Percentiles rank a stretch among this genome's conserved stretches.
Conservation (phyloP, 495 filamentous ascomycete species). For the Aspergillus ellipticus region DNA sequence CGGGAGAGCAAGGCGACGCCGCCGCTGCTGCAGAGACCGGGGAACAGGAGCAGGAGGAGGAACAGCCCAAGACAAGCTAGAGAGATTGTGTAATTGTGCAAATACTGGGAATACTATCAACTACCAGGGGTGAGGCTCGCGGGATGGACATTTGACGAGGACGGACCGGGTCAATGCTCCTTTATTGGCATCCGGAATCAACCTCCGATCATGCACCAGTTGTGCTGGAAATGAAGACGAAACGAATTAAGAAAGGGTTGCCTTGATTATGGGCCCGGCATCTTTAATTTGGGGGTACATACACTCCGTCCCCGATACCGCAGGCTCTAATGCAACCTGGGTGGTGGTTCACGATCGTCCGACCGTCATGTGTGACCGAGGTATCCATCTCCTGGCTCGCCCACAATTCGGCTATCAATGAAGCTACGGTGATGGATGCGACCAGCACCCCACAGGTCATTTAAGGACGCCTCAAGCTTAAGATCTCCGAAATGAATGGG, state of each 20-base stretch:
- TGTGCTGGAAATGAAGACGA: neutral
- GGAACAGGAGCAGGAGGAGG: conserved; percentile 28
- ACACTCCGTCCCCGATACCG: neutral
- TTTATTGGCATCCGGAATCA: neutral
- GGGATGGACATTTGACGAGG: neutral
- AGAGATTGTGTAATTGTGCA: neutral
- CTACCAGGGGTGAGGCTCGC: conserved; percentile 24
- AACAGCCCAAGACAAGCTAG: conserved; percentile 19
- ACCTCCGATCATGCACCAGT: neutral
- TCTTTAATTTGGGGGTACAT: neutral
- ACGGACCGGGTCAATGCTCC: neutral
- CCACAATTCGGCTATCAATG: conserved; percentile 11
- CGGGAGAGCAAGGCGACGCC: conserved; percentile 17
- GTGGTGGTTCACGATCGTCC: neutral
- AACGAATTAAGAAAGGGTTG: neutral
- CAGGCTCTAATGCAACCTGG: neutral
- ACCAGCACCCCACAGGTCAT: neutral
- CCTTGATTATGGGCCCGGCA: neutral
- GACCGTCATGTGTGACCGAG: conserved; percentile 30
- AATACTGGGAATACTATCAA: conserved; percentile 12
- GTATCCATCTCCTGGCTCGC: conserved; percentile 14
- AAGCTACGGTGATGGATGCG: neutral
- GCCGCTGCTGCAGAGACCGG: conserved; percentile 15
- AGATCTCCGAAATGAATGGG: neutral
- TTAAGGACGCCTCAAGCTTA: too few relatives aligned